A percentile compares a stretch with the other conserved stretches of the same genome.
Conservation (phyloP, 1,284 basidiomycete species). For the Anthracocystis walkeri region DNA sequence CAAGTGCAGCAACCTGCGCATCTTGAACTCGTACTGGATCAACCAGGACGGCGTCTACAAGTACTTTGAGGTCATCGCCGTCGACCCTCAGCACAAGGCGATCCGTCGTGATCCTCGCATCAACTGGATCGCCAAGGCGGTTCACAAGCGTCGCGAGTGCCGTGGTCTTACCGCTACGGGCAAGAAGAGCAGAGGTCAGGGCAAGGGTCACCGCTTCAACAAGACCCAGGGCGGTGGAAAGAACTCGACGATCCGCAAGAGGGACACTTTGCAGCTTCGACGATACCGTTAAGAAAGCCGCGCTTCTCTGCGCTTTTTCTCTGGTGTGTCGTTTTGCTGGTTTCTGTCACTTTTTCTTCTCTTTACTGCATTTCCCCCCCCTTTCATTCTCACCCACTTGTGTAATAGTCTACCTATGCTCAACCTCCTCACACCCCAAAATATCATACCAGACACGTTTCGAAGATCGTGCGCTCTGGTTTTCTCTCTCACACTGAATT, state of each 20-base stretch:
- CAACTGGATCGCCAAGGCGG: constrained; percentile 98
- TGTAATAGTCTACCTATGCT: constrained; percentile 19
- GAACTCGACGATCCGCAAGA: constrained; percentile 92
- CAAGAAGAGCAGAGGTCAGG: constrained; percentile 77
- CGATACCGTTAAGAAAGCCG: constrained; percentile 88
- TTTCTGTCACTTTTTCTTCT: not conserved
- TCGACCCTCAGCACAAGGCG: constrained; percentile 92
- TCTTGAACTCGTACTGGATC: constrained; percentile 96
- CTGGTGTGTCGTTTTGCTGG: not conserved
- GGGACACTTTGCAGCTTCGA: constrained; percentile 87
- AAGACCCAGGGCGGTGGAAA: constrained; percentile 79
- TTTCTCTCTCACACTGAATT: constrained; percentile 1
- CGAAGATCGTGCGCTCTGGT: not conserved
- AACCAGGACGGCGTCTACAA: constrained; percentile 99
- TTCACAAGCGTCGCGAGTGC: constrained; percentile 98
- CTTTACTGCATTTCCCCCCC: constrained; percentile 9
- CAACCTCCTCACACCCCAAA: constrained; percentile 4
- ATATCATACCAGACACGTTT: not conserved
- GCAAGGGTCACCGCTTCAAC: constrained; percentile 96
- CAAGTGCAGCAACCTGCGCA: constrained; percentile 94
- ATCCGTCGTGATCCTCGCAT: constrained; percentile 93
- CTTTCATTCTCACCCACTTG: not conserved
- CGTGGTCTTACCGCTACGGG: constrained; percentile 96
- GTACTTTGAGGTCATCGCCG: constrained; percentile 98
- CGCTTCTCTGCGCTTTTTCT: not conserved